These are phyloP conservation scores for Marvania coccoides DNA, from an alignment of 139 green algal species.

Conservation along the genomic window DNA sequence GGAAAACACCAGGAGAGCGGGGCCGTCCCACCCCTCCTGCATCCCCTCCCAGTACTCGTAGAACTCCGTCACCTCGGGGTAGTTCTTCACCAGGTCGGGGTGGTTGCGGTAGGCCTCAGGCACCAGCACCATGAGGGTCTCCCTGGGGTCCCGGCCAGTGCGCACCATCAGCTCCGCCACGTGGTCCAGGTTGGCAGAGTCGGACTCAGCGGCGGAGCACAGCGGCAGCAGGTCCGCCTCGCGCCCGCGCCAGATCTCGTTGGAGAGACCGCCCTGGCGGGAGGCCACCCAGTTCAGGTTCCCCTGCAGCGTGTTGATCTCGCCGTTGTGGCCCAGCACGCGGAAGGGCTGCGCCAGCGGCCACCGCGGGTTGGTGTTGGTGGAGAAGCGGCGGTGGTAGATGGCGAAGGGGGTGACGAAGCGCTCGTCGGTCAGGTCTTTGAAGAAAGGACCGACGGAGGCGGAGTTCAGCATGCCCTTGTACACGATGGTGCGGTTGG, in stretches of 20 bases:
- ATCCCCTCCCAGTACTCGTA: conserved; percentile 97
- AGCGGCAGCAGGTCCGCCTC: conserved; percentile 87
- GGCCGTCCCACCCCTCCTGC: conserved; percentile 98
- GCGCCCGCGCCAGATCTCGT: conserved; percentile 82
- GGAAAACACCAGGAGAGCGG: conserved; percentile 95
- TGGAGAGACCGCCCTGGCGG: conserved; percentile 75
- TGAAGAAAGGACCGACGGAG: conserved; percentile 82
- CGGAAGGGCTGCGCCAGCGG: conserved; percentile 97
- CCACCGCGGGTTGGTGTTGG: conserved; percentile 98
- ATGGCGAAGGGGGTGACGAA: conserved; percentile 90
- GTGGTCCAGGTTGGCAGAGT: conserved; percentile 95
- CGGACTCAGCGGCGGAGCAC: conserved; percentile 65
- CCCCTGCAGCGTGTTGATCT: conserved; percentile 99
- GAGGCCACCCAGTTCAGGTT: conserved; percentile 99
- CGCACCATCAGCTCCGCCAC: conserved; percentile 89
- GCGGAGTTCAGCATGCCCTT: conserved; percentile 58
- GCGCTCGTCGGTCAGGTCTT: conserved; percentile 79
- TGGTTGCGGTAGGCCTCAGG: conserved; percentile 91
- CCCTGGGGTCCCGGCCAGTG: conserved; percentile 52
- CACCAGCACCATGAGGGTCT: conserved; percentile 96
- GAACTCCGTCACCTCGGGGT: conserved; percentile 85
- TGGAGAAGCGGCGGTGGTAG: conserved; percentile 98
- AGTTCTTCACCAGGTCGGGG: conserved; percentile 75
- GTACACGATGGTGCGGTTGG: conserved; percentile 90
- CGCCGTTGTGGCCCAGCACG: conserved; percentile 98